A percentile compares a stretch with the other conserved stretches of the same genome.
Conservation (phyloP, 1,284 basidiomycete genomes). For the Apiotrichum siamense region DNA sequence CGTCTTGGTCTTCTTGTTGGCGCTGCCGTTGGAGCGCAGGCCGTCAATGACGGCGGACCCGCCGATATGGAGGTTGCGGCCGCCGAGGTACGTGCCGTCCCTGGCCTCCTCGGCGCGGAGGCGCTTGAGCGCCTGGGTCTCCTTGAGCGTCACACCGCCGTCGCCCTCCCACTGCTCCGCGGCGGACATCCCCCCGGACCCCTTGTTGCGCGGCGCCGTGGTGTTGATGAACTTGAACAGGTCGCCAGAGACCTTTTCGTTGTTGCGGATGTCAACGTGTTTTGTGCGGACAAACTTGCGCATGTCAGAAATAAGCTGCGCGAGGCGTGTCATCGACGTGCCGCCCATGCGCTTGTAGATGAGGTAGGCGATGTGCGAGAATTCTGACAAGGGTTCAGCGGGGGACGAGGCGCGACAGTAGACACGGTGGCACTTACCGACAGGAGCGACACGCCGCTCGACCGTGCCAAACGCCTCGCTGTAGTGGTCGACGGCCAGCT, state of each 20-base stretch:
- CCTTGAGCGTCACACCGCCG: not conserved
- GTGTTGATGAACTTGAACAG: conserved; percentile 19
- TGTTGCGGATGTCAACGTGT: conserved; percentile 27
- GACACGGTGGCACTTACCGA: conserved; percentile 26
- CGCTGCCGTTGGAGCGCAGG: conserved; percentile 9
- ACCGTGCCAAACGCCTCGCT: conserved; percentile 26
- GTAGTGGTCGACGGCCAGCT: conserved; percentile 26
- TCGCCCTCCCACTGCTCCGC: conserved; percentile 19
- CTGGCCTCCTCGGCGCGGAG: conserved; percentile 18
- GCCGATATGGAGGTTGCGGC: not conserved
- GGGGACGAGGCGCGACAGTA: too few relatives aligned
- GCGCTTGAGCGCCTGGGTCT: conserved; percentile 1
- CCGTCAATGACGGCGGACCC: conserved; percentile 3
- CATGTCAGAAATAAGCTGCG: conserved; percentile 28
- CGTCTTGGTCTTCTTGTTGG: conserved; percentile 2
- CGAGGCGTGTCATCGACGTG: conserved; percentile 22
- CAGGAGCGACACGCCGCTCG: conserved; percentile 30
- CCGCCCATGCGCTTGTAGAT: conserved; percentile 31
- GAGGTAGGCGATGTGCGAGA: conserved; percentile 29
- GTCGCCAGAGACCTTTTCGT: conserved; percentile 14
- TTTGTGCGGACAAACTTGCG: conserved; percentile 22
- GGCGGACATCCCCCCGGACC: conserved; percentile 20
- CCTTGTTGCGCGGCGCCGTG: conserved; percentile 20
- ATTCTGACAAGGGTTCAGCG: conserved; percentile 23
- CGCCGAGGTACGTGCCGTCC: not conserved